Evolutionary conservation across 2,329 filamentous ascomycete species (phyloP).

Genomic region (Paecilomyces variotii): DNA sequence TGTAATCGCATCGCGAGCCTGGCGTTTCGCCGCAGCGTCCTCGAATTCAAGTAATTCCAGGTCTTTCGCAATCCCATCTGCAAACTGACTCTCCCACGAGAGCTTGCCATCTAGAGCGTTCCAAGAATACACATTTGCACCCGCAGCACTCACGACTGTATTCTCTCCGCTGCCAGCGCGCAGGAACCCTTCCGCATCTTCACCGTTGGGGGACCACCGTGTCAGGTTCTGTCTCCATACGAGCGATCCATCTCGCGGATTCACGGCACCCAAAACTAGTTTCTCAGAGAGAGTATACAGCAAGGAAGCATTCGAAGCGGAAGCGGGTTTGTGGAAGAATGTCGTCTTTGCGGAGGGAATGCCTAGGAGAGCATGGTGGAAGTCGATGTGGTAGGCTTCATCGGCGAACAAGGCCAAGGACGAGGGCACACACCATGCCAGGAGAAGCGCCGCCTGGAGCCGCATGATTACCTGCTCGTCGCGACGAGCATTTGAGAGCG

Average conservation of each 20-base stretch:
- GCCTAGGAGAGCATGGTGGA: constrained; percentile 83
- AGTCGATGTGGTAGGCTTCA: constrained; percentile 87
- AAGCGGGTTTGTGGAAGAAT: constrained; percentile 85
- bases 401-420: constrained; percentile 71
- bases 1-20: constrained; percentile 56
- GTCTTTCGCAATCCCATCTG: constrained; percentile 34
- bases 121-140: constrained; percentile 67
- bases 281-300: constrained; percentile 87
- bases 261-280: constrained; percentile 75
- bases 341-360: constrained; percentile 73
- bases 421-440: constrained; percentile 42
- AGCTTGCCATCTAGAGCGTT: constrained; percentile 72
- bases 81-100: constrained; percentile 62
- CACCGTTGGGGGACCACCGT: constrained; percentile 26
- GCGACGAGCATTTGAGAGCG: constrained; percentile 23
- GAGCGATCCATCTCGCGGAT: constrained; percentile 73
- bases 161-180: constrained; percentile 72
- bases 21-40: constrained; percentile 43
- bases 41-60: constrained; percentile 70
- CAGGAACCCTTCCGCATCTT: constrained; percentile 38
- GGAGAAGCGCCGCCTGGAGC: constrained; percentile 31
- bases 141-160: constrained; percentile 66
- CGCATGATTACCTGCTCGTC: constrained; percentile 27
- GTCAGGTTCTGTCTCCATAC: constrained; percentile 77
- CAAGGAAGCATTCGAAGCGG: constrained; percentile 74